Evolutionary conservation across 2,329 filamentous ascomycete genomes (phyloP).

Genomic region (Ophiocordyceps unilateralis): DNA sequence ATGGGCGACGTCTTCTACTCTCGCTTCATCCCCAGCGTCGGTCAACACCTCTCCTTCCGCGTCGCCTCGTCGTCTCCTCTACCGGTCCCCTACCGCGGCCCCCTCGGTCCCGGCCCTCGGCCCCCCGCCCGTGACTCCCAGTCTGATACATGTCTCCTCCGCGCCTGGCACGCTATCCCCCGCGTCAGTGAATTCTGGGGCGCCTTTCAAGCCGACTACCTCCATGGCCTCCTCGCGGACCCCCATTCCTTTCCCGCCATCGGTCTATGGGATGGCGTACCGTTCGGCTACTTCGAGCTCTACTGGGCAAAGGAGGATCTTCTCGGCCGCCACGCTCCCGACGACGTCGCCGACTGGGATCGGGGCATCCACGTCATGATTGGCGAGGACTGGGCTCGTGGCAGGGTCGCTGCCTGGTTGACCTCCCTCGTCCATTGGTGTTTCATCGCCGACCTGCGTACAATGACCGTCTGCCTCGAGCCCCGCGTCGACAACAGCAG

Average conservation of each 20-base stretch:
- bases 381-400: slow-evolving; percentile 82
- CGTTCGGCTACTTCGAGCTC: slow-evolving; percentile 93
- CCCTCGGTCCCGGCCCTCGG: slow-evolving; percentile 24
- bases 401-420: slow-evolving; percentile 67
- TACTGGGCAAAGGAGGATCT: slow-evolving; percentile 96
- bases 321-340: slow-evolving; percentile 51
- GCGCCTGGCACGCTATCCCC: slow-evolving; percentile 77
- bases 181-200: slow-evolving; percentile 82
- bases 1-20: slow-evolving; percentile 88
- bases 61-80: slow-evolving; percentile 54
- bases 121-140: slow-evolving; percentile 22
- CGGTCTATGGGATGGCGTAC: slow-evolving; percentile 83
- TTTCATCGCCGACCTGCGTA: slow-evolving; percentile 60
- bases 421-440: slow-evolving; percentile 77
- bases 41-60: slow-evolving; percentile 77
- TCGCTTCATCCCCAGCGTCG: slow-evolving; percentile 65
- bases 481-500: slow-evolving; percentile 81
- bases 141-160: slow-evolving; percentile 44
- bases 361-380: slow-evolving; percentile 77
- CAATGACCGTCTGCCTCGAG: slow-evolving; percentile 70
- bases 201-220: slow-evolving; percentile 44
- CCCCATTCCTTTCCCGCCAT: slow-evolving; percentile 79
- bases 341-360: slow-evolving; percentile 61
- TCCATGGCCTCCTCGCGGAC: slow-evolving; percentile 45
- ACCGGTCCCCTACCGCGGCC: slow-evolving; percentile 47